These are phyloP conservation scores for Triglochin maritima DNA, from an alignment of 106 monocot species.

Conservation along the genomic window DNA sequence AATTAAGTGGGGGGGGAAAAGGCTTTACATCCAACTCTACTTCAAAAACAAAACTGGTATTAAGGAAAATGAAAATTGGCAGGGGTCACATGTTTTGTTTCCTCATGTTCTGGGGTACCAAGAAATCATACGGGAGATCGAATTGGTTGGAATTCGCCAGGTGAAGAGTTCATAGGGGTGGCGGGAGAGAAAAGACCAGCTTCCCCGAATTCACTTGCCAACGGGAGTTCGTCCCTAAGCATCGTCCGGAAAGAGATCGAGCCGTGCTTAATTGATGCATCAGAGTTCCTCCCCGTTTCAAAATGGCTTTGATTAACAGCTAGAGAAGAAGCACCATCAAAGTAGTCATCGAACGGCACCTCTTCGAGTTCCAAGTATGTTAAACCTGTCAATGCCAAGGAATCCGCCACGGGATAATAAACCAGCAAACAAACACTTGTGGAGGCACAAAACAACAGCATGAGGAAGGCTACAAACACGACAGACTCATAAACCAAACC, in stretches of 20 bases:
- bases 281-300: slow-evolving; percentile 35
- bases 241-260: slow-evolving; percentile 68
- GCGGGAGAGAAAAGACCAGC: background rate
- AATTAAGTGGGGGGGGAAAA: background rate
- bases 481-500: slow-evolving; percentile 32
- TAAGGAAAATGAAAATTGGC: background rate
- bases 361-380: slow-evolving; percentile 29
- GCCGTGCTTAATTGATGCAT: slow-evolving; percentile 44
- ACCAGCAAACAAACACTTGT: slow-evolving; percentile 67
- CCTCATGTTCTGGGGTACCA: too few species aligned
- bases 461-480: slow-evolving; percentile 60
- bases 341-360: slow-evolving; percentile 52
- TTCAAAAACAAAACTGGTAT: slow-evolving; percentile 2
- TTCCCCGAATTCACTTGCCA: background rate
- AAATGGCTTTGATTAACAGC: slow-evolving; percentile 29
- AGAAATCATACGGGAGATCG: background rate
- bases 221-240: slow-evolving; percentile 32
- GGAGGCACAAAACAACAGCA: slow-evolving; percentile 31
- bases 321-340: slow-evolving; percentile 22
- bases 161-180: background rate
- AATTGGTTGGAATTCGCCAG: background rate
- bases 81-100: background rate
- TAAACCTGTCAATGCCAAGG: slow-evolving; percentile 40
- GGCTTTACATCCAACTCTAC: slow-evolving; percentile 3
- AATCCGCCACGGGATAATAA: slow-evolving; percentile 65